Conservation (phyloP, 2,329 filamentous ascomycete genomes). For the Hypoxylon sp. region DNA sequence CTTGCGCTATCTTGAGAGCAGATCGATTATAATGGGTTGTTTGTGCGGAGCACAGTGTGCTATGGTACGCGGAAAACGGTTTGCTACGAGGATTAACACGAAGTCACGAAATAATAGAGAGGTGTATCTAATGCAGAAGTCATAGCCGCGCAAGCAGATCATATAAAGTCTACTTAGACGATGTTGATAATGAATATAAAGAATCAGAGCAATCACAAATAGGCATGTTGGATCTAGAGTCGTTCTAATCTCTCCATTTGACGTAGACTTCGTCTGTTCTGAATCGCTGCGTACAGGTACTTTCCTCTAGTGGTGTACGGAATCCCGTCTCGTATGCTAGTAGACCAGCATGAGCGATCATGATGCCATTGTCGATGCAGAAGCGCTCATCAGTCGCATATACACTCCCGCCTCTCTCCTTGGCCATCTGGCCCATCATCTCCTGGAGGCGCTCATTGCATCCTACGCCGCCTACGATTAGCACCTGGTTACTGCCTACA, state of each 20-base stretch:
- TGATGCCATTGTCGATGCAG: conserved; percentile 99
- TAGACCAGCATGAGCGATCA: conserved; percentile 97
- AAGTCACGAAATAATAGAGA: conserved; percentile 36
- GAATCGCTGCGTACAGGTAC: conserved; percentile 87
- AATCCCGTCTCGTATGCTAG: conserved; percentile 88
- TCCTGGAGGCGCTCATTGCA: conserved; percentile 95
- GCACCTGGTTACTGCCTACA: conserved; percentile 88
- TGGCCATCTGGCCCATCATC: conserved; percentile 98
- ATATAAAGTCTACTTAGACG: conserved; percentile 19
- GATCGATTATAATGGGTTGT: conserved; percentile 8
- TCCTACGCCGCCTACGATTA: conserved; percentile 96
- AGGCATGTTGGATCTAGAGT: conserved; percentile 18
- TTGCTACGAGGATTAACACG: conserved; percentile 29
- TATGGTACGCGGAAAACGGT: conserved; percentile 13
- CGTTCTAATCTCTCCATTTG: conserved; percentile 77
- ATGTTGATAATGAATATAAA: conserved; percentile 34
- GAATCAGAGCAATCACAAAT: conserved; percentile 25
- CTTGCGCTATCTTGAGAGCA: conserved; percentile 2
- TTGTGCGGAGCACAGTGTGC: conserved; percentile 15
- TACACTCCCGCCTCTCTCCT: conserved; percentile 87
- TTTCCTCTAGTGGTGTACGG: conserved; percentile 81
- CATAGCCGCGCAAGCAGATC: conserved; percentile 22
- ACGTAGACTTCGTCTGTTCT: conserved; percentile 86
- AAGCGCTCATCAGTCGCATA: conserved; percentile 97
- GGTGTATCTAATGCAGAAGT: conserved; percentile 30